These are phyloP conservation scores for Calvatia gigantea DNA, from an alignment of 768 basidiomycete genomes.

Conservation along the genomic window DNA sequence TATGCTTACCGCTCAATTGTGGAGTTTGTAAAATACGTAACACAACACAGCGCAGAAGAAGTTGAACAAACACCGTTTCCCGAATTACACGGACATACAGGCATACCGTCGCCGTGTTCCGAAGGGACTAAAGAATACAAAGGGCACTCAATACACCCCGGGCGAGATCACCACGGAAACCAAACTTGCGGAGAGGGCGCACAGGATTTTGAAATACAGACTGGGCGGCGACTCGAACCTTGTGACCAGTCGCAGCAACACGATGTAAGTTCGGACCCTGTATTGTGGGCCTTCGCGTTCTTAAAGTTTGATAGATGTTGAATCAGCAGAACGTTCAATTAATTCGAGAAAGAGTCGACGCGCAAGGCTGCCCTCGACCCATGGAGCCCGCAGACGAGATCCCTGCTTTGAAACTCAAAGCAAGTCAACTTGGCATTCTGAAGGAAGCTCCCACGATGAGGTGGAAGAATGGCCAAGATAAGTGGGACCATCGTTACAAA, in stretches of 20 bases:
- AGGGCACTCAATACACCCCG: not conserved
- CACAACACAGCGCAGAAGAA: slow-evolving; percentile 31
- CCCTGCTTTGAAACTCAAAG: slow-evolving; percentile 45
- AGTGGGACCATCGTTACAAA: slow-evolving; percentile 58
- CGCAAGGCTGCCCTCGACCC: slow-evolving; percentile 52
- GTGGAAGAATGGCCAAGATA: slow-evolving; percentile 59
- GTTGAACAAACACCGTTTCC: slow-evolving; percentile 46
- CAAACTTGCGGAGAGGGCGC: no score
- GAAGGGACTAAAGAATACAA: not conserved
- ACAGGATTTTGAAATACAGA: no score
- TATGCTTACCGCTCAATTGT: slow-evolving; percentile 59
- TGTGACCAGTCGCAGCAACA: no score
- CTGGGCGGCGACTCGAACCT: no score
- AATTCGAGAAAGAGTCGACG: slow-evolving; percentile 74
- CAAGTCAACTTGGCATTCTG: slow-evolving; percentile 62
- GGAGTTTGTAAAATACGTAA: slow-evolving; percentile 54
- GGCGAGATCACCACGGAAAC: not conserved
- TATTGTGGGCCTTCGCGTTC: not conserved
- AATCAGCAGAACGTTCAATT: slow-evolving; percentile 34
- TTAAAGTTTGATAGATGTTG: slow-evolving; percentile 2
- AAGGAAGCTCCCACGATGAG: slow-evolving; percentile 68
- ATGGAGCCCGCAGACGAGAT: slow-evolving; percentile 63
- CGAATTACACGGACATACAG: slow-evolving; percentile 23
- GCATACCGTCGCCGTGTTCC: slow-evolving; percentile 18
- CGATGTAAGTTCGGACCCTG: not conserved